These are phyloP conservation scores for Rhodotorula sphaerocarpa DNA, from an alignment of 768 basidiomycete species.

Conservation along the genomic window DNA sequence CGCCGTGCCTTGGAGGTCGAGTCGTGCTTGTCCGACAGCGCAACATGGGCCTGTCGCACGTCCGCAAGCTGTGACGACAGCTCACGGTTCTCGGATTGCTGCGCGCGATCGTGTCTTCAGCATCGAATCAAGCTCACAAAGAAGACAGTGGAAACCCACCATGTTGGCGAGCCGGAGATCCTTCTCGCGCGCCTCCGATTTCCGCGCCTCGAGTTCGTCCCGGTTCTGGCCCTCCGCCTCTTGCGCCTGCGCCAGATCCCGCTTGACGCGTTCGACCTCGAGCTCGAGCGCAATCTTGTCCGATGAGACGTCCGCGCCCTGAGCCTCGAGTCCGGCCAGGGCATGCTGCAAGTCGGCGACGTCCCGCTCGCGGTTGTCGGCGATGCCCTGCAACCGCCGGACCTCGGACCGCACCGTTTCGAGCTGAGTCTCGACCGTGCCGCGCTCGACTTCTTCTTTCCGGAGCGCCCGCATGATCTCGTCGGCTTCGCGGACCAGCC, in stretches of 20 bases:
- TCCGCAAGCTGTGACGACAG: conserved; percentile 67
- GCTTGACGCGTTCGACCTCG: conserved; percentile 73
- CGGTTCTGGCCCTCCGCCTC: conserved; percentile 65
- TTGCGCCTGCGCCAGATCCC: conserved; percentile 72
- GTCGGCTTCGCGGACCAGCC: conserved; percentile 40
- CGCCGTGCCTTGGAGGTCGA: conserved; percentile 50
- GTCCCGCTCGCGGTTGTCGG: background rate
- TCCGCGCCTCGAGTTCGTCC: conserved; percentile 61
- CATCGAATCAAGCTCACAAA: background rate
- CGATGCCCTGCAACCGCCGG: background rate
- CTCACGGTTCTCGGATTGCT: conserved; percentile 70
- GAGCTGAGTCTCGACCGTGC: conserved; percentile 67
- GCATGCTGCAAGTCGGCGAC: conserved; percentile 54
- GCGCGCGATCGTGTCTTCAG: background rate
- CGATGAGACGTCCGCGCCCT: conserved; percentile 74
- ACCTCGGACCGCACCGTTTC: conserved; percentile 41
- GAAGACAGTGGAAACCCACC: conserved; percentile 37
- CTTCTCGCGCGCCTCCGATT: conserved; percentile 58
- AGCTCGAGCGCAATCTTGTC: conserved; percentile 79
- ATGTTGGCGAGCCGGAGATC: conserved; percentile 67
- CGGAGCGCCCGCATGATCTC: conserved; percentile 45
- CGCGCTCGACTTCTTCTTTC: conserved; percentile 60
- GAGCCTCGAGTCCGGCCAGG: conserved; percentile 62
- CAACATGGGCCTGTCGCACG: conserved; percentile 78
- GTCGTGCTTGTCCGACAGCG: conserved; percentile 85